Conservation (phyloP, 805 yeast genomes). For the Saccharomycopsis olivae region DNA sequence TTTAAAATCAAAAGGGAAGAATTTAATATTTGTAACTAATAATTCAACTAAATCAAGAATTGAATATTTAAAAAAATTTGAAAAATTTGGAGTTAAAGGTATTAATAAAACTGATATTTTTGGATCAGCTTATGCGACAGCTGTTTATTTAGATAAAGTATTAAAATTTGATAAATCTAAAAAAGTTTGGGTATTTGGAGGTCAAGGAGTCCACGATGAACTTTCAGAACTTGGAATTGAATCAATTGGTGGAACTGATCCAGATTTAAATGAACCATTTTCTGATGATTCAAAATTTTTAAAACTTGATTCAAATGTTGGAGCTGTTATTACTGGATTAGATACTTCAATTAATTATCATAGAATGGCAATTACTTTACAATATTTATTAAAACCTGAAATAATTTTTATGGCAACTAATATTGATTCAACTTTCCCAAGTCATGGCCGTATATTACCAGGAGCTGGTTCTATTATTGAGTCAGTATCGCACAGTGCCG, state of each 20-base stretch:
- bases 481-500: constrained; percentile 60
- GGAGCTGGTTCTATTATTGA: constrained; percentile 94
- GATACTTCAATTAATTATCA: constrained; percentile 71
- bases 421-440: constrained; percentile 90
- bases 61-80: constrained; percentile 68
- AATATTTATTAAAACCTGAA: constrained; percentile 56
- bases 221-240: constrained; percentile 61
- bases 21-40: constrained; percentile 84
- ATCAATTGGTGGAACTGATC: constrained; percentile 78
- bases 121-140: constrained; percentile 87
- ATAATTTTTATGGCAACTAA: constrained; percentile 85
- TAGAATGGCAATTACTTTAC: constrained; percentile 71
- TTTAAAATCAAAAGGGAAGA: constrained; percentile 44
- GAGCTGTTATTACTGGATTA: constrained; percentile 84
- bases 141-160: constrained; percentile 72
- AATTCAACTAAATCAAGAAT: constrained; percentile 85
- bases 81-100: constrained; percentile 35
- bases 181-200: constrained; percentile 88
- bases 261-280: constrained; percentile 41
- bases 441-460: constrained; percentile 73
- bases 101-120: constrained; percentile 59
- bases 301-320: constrained; percentile 62
- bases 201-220: constrained; percentile 76
- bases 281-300: constrained; percentile 43
- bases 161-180: constrained; percentile 55